Evolutionary conservation across 345 rosid genomes (phyloP).

Genomic region (Anacardium occidentale): DNA sequence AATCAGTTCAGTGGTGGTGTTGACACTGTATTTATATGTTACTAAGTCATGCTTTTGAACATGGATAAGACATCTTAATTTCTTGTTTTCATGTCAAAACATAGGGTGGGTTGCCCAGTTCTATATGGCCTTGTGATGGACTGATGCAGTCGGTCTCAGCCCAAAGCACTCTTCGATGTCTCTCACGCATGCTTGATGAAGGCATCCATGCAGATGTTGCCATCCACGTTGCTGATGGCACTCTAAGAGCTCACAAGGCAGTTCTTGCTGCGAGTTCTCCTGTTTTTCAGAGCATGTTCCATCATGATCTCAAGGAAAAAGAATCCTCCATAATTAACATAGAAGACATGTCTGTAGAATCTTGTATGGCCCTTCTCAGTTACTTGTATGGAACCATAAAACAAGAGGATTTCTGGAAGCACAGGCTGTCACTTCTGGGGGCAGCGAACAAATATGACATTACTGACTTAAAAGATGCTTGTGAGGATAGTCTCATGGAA

Average conservation of each 20-base stretch:
- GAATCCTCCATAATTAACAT: conserved; percentile 79
- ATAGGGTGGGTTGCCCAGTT: conserved; percentile 68
- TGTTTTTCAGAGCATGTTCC: conserved; percentile 89
- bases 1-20: not conserved
- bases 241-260: conserved; percentile 79
- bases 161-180: conserved; percentile 65
- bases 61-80: not conserved
- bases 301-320: conserved; percentile 84
- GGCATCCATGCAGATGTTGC: conserved; percentile 69
- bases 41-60: not conserved
- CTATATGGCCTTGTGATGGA: conserved; percentile 73
- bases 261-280: conserved; percentile 83
- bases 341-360: conserved; percentile 78
- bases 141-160: conserved; percentile 57
- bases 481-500: conserved; percentile 87
- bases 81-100: conserved; percentile 14
- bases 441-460: conserved; percentile 91
- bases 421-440: conserved; percentile 66
- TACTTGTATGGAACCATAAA: conserved; percentile 81
- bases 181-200: conserved; percentile 86
- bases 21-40: not conserved
- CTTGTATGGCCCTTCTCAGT: conserved; percentile 75
- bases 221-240: conserved; percentile 75
- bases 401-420: conserved; percentile 90
- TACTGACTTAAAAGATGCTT: conserved; percentile 61